Percentiles rank a stretch among this genome's conserved stretches.
These are phyloP conservation scores for Huiozyma sinensis DNA, from an alignment of 805 yeast species.

Conservation along the genomic window DNA sequence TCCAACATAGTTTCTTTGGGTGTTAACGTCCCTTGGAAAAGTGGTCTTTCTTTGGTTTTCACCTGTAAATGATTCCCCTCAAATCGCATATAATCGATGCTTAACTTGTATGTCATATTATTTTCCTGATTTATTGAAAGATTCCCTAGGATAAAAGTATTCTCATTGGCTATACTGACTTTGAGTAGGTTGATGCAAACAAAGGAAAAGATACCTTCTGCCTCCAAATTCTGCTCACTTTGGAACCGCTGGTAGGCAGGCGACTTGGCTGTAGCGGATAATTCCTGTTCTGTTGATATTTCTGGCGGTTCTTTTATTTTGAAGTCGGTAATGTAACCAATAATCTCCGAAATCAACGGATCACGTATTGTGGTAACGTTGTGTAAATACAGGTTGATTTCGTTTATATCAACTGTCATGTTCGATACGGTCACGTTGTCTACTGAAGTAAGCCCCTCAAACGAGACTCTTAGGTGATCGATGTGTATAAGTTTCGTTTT, in stretches of 20 bases:
- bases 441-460: slow-evolving; percentile 36
- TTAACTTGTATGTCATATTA: slow-evolving; percentile 2
- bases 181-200: slow-evolving; percentile 6
- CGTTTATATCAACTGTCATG: slow-evolving; percentile 30
- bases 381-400: slow-evolving; percentile 25
- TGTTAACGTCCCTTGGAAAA: background rate
- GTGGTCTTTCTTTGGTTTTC: slow-evolving; percentile 1
- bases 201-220: slow-evolving; percentile 5
- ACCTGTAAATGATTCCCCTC: slow-evolving; percentile 1
- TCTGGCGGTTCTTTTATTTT: background rate
- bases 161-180: background rate
- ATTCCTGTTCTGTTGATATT: background rate
- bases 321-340: background rate
- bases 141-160: slow-evolving; percentile 1
- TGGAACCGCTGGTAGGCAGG: slow-evolving; percentile 10
- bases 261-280: slow-evolving; percentile 6
- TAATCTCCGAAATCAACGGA: slow-evolving; percentile 3
- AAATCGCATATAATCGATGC: slow-evolving; percentile 1
- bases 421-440: slow-evolving; percentile 26
- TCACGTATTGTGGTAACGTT: slow-evolving; percentile 8
- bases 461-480: slow-evolving; percentile 32
- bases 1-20: background rate
- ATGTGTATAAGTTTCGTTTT: slow-evolving; percentile 13
- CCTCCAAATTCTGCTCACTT: slow-evolving; percentile 13
- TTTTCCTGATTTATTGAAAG: slow-evolving; percentile 5